Evolutionary conservation across 2,329 filamentous ascomycete species (phyloP).

Genomic region (Cladorrhinum sp.): DNA sequence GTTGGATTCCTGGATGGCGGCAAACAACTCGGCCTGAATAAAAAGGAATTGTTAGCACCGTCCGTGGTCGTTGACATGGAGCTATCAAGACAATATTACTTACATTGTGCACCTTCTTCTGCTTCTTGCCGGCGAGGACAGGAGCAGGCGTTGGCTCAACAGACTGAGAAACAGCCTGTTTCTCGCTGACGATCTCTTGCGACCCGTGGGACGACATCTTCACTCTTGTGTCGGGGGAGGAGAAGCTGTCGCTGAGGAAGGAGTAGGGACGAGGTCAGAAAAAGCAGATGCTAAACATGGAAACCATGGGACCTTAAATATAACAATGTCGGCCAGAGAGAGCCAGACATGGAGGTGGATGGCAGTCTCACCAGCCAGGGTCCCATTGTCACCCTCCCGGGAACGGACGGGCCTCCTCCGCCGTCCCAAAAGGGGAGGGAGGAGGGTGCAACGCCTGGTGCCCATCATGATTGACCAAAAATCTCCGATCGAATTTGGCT

Average conservation of each 20-base stretch:
- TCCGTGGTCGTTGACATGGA: neutral
- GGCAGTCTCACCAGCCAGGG: neutral
- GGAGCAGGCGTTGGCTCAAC: constrained; percentile 7
- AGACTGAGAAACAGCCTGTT: constrained; percentile 13
- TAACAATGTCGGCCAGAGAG: neutral
- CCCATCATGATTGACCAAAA: constrained; percentile 21
- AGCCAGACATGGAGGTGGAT: neutral
- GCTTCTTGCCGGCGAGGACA: constrained; percentile 27
- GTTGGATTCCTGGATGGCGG: constrained; percentile 44
- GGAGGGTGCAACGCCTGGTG: constrained; percentile 21
- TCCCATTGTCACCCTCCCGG: constrained; percentile 11
- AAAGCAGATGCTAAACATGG: constrained; percentile 10
- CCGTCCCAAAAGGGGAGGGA: constrained; percentile 19
- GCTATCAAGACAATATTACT: constrained; percentile 22
- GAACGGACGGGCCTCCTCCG: constrained; percentile 22
- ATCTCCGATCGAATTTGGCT: constrained; percentile 21
- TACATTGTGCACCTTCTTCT: constrained; percentile 43
- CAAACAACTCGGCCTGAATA: constrained; percentile 45
- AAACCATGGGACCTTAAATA: constrained; percentile 8
- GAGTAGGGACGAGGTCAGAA: constrained; percentile 12
- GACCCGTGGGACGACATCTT: constrained; percentile 29
- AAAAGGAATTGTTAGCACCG: neutral
- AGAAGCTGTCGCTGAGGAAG: constrained; percentile 4
- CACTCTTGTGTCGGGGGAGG: constrained; percentile 3
- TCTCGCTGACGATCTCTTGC: constrained; percentile 24